Evolutionary conservation across 805 yeast genomes (phyloP).

Genomic region (Barnettozyma sp.): DNA sequence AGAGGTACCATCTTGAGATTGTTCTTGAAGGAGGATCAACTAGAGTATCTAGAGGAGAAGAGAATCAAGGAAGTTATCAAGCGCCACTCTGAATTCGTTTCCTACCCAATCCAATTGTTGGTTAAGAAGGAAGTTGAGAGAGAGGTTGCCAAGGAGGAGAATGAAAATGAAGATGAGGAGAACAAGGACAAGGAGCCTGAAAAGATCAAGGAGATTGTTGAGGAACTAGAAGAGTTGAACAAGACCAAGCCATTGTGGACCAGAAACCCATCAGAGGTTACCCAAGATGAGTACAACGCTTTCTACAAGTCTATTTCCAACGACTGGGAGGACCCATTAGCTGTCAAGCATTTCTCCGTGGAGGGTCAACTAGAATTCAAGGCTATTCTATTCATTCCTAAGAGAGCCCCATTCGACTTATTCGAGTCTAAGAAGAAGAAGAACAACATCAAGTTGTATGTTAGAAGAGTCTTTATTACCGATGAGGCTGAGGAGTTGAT

Average conservation of each 20-base stretch:
- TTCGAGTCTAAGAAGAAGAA: slow-evolving; percentile 99
- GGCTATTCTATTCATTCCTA: slow-evolving; percentile 95
- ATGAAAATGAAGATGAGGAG: slow-evolving; percentile 60
- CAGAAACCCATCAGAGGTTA: slow-evolving; percentile 94
- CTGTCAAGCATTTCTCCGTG: slow-evolving; percentile 98
- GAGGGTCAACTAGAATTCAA: slow-evolving; percentile 99
- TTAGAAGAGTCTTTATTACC: slow-evolving; percentile 98
- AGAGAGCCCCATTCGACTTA: slow-evolving; percentile 98
- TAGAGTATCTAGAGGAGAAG: slow-evolving; percentile 98
- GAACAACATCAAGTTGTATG: slow-evolving; percentile 96
- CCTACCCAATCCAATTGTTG: slow-evolving; percentile 97
- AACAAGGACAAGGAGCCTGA: slow-evolving; percentile 70
- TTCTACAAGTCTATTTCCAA: slow-evolving; percentile 98
- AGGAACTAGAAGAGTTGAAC: slow-evolving; percentile 97
- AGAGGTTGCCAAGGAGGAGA: too few species aligned
- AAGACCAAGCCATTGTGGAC: slow-evolving; percentile 99
- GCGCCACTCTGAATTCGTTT: slow-evolving; percentile 98
- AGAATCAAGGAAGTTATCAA: slow-evolving; percentile 98
- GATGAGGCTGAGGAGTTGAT: slow-evolving; percentile 99
- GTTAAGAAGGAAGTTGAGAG: slow-evolving; percentile 83
- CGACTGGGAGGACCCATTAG: slow-evolving; percentile 99
- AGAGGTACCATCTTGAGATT: slow-evolving; percentile 96
- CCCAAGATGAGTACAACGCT: slow-evolving; percentile 97
- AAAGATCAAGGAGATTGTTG: slow-evolving; percentile 86
- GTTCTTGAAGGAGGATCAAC: slow-evolving; percentile 97